Base-by-base conservation (phyloP, 2,329 filamentous ascomycete genomes). In the Gyromitra esculenta region DNA sequence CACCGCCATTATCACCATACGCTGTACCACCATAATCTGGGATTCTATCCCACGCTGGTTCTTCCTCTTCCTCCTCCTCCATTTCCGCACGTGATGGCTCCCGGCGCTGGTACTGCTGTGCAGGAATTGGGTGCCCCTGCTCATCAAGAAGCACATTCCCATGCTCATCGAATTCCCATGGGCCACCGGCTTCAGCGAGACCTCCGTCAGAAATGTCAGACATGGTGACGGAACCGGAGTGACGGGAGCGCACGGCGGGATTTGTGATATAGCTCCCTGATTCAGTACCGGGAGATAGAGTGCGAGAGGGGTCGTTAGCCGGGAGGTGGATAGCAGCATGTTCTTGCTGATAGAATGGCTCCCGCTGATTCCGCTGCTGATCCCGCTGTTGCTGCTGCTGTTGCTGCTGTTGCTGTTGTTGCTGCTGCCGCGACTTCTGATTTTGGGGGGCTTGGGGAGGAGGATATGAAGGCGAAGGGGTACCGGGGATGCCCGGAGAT, bases 31-130 rank as follows among this genome's bases (percentile, higher is more conserved):
- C 76, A 68, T 80, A 80, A 21, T 68, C 73, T 2, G 79, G 78
- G 41, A 79, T 79, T 56, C 68, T 70, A 54, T 73, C 72, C 78
- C 78, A 78, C 45, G 76, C 62, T 56, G 66, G 37, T 9, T 75
- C 62, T 41, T 73, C 87, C 11, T 75, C 70, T 31, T 79, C 67
- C 31, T 79, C 70, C 25, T 77, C 76, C 41, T 80, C 73, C 59
- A 73, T 50, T 48, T 77, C 74, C 9, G 75, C 72, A 31, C 89
- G 81, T 89, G 91, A 77, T 87, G 87, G 79, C 86, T 87, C 82
- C 92, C 91, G 73, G 88, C 91, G 76, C 84, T 84, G 73, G 83
- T 83, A 73, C 74, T 68, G 79, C 62, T 73, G 79, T 63, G 66
- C 78, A 63, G 77, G 78, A 73, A 79, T 81, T 76, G 80, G 80